Conservation (phyloP, 129 eudicot genomes). For the Flaveria trinervia region DNA sequence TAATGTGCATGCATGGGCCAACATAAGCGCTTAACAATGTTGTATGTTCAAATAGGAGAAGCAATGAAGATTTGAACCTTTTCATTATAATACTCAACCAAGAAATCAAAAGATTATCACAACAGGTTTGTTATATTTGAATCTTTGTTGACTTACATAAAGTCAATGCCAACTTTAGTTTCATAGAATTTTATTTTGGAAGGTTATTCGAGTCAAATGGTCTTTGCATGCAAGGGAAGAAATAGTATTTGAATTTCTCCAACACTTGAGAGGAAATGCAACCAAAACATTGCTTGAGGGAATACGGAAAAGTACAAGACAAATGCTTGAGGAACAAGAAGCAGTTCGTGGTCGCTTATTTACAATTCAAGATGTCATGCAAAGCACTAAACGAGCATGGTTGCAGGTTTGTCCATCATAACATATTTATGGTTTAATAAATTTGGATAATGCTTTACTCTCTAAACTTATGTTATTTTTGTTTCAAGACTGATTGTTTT, state of each 20-base stretch:
- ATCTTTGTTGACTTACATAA: slow-evolving; percentile 14
- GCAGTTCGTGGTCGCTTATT: slow-evolving; percentile 98
- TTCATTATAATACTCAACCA: slow-evolving; percentile 78
- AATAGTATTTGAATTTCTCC: slow-evolving; percentile 94
- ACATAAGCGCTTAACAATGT: slow-evolving; percentile 5
- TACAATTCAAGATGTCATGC: slow-evolving; percentile 98
- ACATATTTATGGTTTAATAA: slow-evolving; percentile 17
- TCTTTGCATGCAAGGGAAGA: slow-evolving; percentile 98
- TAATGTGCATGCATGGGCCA: background rate
- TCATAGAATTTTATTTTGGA: slow-evolving; percentile 19
- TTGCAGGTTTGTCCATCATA: slow-evolving; percentile 65
- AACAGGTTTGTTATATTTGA: slow-evolving; percentile 59
- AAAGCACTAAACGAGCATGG: slow-evolving; percentile 93
- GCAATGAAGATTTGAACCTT: slow-evolving; percentile 80
- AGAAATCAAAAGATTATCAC: slow-evolving; percentile 85
- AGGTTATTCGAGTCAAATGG: slow-evolving; percentile 99
- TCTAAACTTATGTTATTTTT: background rate
- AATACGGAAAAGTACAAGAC: slow-evolving; percentile 73
- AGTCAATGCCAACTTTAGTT: background rate
- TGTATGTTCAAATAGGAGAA: slow-evolving; percentile 61
- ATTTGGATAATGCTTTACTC: background rate
- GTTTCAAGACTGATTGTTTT: background rate
- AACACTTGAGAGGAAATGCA: slow-evolving; percentile 73
- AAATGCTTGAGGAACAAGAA: slow-evolving; percentile 98
- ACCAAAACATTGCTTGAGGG: slow-evolving; percentile 70